phyloP scores from a whole-genome alignment of 257 asterid species.

The Solanum commersonii region DNA sequence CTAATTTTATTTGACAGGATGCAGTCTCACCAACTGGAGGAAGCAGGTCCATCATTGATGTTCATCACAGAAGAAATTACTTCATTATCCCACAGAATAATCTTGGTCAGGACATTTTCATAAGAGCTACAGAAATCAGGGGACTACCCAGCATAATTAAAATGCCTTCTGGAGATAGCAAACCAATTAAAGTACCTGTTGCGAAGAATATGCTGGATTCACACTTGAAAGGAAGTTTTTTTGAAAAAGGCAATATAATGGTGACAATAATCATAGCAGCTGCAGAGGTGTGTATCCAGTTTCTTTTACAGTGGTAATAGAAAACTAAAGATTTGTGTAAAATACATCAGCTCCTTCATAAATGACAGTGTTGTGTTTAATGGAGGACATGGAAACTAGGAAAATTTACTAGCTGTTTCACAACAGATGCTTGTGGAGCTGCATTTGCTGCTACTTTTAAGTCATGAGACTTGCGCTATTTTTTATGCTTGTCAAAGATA shows the following conservation, averaged over 20 bases:
- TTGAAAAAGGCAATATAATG: conserved; percentile 44
- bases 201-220: conserved; percentile 79
- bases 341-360: not conserved
- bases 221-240: conserved; percentile 62
- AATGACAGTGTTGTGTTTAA: not conserved
- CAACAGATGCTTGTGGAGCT: not conserved
- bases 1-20: conserved; percentile 42
- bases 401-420: not conserved
- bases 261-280: conserved; percentile 62
- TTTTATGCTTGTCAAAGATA: not conserved
- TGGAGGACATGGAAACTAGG: not conserved
- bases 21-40: conserved; percentile 33
- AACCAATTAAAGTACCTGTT: conserved; percentile 66
- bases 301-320: not conserved
- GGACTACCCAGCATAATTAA: conserved; percentile 43
- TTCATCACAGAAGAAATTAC: conserved; percentile 59
- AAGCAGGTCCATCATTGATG: conserved; percentile 49
- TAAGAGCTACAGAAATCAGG: conserved; percentile 42
- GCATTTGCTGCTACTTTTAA: not conserved
- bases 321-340: not conserved
- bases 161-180: conserved; percentile 79
- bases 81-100: conserved; percentile 75
- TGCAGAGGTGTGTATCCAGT: conserved; percentile 62
- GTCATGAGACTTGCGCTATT: not conserved
- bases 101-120: conserved; percentile 83